Evolutionary conservation across 805 yeast genomes (phyloP).

Genomic region (Sugiyamaella floridensis): DNA sequence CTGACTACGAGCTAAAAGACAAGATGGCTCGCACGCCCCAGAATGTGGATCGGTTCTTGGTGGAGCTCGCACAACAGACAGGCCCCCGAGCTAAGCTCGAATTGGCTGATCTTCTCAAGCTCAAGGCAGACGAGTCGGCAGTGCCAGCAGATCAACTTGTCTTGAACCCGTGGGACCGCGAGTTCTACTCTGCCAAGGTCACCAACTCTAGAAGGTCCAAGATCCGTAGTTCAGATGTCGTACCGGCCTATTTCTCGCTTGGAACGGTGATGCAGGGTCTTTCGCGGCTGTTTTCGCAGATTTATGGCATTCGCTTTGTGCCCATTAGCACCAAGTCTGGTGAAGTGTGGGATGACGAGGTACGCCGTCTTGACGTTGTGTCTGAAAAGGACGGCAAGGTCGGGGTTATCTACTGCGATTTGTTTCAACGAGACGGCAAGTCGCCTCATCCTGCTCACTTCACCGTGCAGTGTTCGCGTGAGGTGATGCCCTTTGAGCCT

Average conservation of each 20-base stretch:
- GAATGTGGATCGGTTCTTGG: slow-evolving; percentile 64
- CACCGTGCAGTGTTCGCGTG: slow-evolving; percentile 90
- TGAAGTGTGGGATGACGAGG: slow-evolving; percentile 86
- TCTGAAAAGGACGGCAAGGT: slow-evolving; percentile 56
- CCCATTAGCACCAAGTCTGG: slow-evolving; percentile 59
- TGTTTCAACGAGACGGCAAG: slow-evolving; percentile 70
- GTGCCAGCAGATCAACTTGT: slow-evolving; percentile 17
- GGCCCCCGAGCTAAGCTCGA: slow-evolving; percentile 55
- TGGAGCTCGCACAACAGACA: slow-evolving; percentile 47
- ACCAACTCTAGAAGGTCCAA: slow-evolving; percentile 22
- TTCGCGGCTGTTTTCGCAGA: slow-evolving; percentile 55
- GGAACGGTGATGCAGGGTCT: slow-evolving; percentile 84
- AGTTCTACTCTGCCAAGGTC: slow-evolving; percentile 43
- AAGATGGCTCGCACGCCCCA: slow-evolving; percentile 84
- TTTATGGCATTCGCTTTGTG: slow-evolving; percentile 71
- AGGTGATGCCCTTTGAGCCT: slow-evolving; percentile 35
- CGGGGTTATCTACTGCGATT: slow-evolving; percentile 83
- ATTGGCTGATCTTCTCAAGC: slow-evolving; percentile 33
- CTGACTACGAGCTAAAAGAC: slow-evolving; percentile 76
- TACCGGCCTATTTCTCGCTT: slow-evolving; percentile 69
- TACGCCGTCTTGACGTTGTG: slow-evolving; percentile 70
- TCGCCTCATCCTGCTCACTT: slow-evolving; percentile 89
- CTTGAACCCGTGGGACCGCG: slow-evolving; percentile 89
- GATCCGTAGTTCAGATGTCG: slow-evolving; percentile 34
- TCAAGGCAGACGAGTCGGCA: slow-evolving; percentile 26